Conservation (phyloP, 2,329 filamentous ascomycete genomes). For the Penicillium sp. region DNA sequence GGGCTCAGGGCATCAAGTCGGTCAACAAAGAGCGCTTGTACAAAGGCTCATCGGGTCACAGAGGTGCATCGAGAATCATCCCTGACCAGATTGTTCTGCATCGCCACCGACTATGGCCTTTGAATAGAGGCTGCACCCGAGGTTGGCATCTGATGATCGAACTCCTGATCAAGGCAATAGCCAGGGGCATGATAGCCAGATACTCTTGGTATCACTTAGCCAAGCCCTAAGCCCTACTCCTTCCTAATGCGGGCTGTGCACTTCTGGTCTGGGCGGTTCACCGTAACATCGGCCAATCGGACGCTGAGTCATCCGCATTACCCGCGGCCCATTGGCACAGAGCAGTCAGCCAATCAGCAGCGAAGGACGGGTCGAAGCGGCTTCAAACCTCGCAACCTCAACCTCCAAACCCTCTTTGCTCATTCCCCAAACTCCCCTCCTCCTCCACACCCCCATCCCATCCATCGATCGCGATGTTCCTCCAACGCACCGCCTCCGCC, state of each 20-base stretch:
- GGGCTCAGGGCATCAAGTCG: not conserved
- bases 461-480: slow-evolving; percentile 46
- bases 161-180: not conserved
- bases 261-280: not conserved
- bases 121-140: not conserved
- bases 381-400: slow-evolving; percentile 35
- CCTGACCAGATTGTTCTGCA: not conserved
- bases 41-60: not conserved
- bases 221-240: slow-evolving; percentile 24
- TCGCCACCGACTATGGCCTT: not conserved
- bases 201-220: not conserved
- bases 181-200: not conserved
- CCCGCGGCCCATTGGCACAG: slow-evolving; percentile 10
- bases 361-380: slow-evolving; percentile 37
- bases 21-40: not conserved
- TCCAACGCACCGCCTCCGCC: slow-evolving; percentile 49
- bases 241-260: slow-evolving; percentile 15
- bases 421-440: slow-evolving; percentile 30
- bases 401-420: slow-evolving; percentile 30
- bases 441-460: slow-evolving; percentile 18
- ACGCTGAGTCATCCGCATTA: slow-evolving; percentile 18
- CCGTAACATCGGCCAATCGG: slow-evolving; percentile 18
- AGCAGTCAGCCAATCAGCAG: slow-evolving; percentile 20
- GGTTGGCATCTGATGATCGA: not conserved
- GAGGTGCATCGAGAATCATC: slow-evolving; percentile 1